These are phyloP conservation scores for Kwoniella dejecticola DNA, from an alignment of 768 basidiomycete genomes.

Conservation along the genomic window DNA sequence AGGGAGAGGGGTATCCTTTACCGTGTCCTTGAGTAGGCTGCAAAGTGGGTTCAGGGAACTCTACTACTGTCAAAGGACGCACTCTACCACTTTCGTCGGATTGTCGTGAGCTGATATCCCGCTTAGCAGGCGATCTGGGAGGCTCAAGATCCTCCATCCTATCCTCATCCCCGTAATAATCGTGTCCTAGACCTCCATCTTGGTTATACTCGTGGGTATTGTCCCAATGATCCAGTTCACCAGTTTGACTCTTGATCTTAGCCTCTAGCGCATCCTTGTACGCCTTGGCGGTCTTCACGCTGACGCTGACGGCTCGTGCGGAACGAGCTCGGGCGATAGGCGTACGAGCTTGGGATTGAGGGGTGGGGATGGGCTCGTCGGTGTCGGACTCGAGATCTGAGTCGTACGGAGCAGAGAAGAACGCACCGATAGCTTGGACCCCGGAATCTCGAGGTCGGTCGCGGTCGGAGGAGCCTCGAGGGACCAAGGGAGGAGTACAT, in stretches of 20 bases:
- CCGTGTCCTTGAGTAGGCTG: conserved; percentile 18
- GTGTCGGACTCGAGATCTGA: conserved; percentile 22
- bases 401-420: conserved; percentile 25
- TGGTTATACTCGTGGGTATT: background rate
- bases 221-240: conserved; percentile 12
- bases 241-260: conserved; percentile 15
- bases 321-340: conserved; percentile 6
- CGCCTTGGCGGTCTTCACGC: background rate
- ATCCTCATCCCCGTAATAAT: background rate
- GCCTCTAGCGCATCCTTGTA: conserved; percentile 16
- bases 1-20: too few relatives aligned
- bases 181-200: too few relatives aligned
- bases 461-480: background rate
- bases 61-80: conserved; percentile 23
- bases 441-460: conserved; percentile 22
- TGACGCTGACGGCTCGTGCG: background rate
- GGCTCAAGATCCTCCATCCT: conserved; percentile 2
- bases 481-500: conserved; percentile 4
- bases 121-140: conserved; percentile 11
- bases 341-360: background rate
- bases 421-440: conserved; percentile 26
- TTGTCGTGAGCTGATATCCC: background rate
- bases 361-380: conserved; percentile 1
- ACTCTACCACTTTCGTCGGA: conserved; percentile 12
- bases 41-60: conserved; percentile 24